These are phyloP conservation scores for Eutrema salsugineum DNA, from an alignment of 441 rosid genomes.

Conservation along the genomic window DNA sequence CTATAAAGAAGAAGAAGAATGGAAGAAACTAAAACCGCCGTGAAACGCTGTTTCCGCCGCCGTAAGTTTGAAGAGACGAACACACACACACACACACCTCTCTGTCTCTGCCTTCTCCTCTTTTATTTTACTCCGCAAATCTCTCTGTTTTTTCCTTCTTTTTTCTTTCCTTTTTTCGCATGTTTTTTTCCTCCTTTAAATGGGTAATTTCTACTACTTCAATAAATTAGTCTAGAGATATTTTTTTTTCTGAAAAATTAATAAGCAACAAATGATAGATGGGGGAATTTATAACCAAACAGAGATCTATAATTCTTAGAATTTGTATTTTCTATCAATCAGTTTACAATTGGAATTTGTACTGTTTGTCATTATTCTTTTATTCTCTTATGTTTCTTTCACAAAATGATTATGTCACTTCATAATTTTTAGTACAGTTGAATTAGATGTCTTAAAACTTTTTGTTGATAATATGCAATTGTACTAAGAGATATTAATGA, in stretches of 20 bases:
- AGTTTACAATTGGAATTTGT: not conserved
- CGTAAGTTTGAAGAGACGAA: slow-evolving; percentile 4
- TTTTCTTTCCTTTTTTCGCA: slow-evolving; percentile 14
- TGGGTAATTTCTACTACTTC: not conserved
- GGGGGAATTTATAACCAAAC: not conserved
- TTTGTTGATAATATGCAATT: not conserved
- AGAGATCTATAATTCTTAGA: not conserved
- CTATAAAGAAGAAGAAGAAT: not conserved
- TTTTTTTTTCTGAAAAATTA: not conserved
- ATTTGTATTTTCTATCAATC: not conserved
- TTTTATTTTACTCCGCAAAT: slow-evolving; percentile 23
- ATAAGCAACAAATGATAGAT: slow-evolving; percentile 11
- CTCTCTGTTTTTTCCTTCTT: slow-evolving; percentile 10
- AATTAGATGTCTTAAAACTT: not conserved
- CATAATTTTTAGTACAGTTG: not conserved
- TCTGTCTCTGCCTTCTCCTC: slow-evolving; percentile 9
- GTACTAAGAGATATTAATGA: not conserved
- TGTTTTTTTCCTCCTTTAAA: slow-evolving; percentile 43
- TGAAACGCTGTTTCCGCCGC: slow-evolving; percentile 27
- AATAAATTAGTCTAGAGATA: not conserved
- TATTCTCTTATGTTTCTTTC: not conserved
- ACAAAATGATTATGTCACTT: not conserved
- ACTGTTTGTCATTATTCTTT: not conserved
- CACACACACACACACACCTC: slow-evolving; percentile 16
- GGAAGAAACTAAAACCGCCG: slow-evolving; percentile 17